Conservation (phyloP, 352 stramenopile species). For the Pythium scleroteichum region DNA sequence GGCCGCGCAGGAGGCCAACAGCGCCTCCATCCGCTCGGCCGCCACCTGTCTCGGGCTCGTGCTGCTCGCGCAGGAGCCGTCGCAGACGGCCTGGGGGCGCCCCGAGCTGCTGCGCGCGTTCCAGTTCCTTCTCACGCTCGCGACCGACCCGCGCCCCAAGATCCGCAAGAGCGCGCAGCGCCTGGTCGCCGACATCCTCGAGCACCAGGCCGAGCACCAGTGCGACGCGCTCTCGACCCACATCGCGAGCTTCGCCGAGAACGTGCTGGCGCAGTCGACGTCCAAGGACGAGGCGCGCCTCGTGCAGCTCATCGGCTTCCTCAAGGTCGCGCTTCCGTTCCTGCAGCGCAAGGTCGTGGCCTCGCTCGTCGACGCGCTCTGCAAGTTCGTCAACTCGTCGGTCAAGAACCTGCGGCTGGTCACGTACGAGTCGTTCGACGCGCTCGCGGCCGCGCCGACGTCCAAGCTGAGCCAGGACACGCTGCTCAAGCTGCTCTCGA, state of each 20-base stretch:
- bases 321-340: slow-evolving; percentile 75
- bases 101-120: slow-evolving; percentile 76
- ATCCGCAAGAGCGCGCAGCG: slow-evolving; percentile 81
- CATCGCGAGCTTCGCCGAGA: slow-evolving; percentile 86
- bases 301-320: slow-evolving; percentile 78
- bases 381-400: slow-evolving; percentile 73
- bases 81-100: slow-evolving; percentile 54
- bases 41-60: slow-evolving; percentile 61
- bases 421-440: slow-evolving; percentile 75
- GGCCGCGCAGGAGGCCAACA: slow-evolving; percentile 46
- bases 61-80: slow-evolving; percentile 76
- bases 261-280: slow-evolving; percentile 64
- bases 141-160: slow-evolving; percentile 81
- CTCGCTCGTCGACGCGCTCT: slow-evolving; percentile 71
- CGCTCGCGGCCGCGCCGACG: slow-evolving; percentile 46
- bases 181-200: slow-evolving; percentile 70
- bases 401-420: slow-evolving; percentile 78
- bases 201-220: slow-evolving; percentile 65
- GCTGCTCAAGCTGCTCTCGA: slow-evolving; percentile 60
- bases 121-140: slow-evolving; percentile 74
- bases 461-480: slow-evolving; percentile 69
- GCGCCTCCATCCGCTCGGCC: slow-evolving; percentile 60
- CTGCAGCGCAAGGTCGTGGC: slow-evolving; percentile 80
- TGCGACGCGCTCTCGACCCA: slow-evolving; percentile 84
- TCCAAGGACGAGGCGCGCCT: slow-evolving; percentile 75